Conservation (phyloP, 2,329 filamentous ascomycete species). For the Beauveria varroae region DNA sequence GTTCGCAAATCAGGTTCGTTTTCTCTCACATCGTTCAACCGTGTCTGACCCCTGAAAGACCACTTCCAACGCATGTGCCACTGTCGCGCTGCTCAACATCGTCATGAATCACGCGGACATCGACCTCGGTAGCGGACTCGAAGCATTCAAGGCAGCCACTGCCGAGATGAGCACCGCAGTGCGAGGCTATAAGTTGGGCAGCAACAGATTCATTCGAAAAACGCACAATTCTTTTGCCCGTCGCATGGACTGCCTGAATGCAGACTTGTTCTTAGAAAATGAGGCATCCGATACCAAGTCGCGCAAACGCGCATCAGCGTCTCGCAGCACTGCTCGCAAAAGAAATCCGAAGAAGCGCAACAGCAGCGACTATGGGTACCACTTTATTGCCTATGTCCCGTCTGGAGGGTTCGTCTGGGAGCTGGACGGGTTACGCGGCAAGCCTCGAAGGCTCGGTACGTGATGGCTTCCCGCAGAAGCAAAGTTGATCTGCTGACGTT, state of each 20-base stretch:
- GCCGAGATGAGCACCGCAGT: slow-evolving; percentile 59
- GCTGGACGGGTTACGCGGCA: slow-evolving; percentile 73
- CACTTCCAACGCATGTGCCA: slow-evolving; percentile 78
- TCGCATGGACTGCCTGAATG: slow-evolving; percentile 67
- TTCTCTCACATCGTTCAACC: slow-evolving; percentile 10
- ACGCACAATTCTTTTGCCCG: slow-evolving; percentile 85
- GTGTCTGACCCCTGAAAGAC: slow-evolving; percentile 42
- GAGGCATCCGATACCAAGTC: slow-evolving; percentile 36
- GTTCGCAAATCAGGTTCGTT: slow-evolving; percentile 81
- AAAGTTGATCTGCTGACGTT: background rate
- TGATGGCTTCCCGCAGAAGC: background rate
- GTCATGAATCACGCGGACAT: slow-evolving; percentile 71
- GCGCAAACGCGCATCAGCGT: slow-evolving; percentile 20
- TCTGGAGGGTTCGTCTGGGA: slow-evolving; percentile 72
- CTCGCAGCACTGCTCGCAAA: slow-evolving; percentile 24
- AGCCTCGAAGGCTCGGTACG: slow-evolving; percentile 44
- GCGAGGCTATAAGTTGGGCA: slow-evolving; percentile 67
- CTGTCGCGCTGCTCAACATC: slow-evolving; percentile 88
- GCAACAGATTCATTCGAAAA: slow-evolving; percentile 67
- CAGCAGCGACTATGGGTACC: slow-evolving; percentile 59
- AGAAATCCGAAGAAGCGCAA: slow-evolving; percentile 31
- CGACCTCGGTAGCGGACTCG: slow-evolving; percentile 62
- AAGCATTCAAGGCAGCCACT: slow-evolving; percentile 67
- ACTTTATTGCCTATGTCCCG: slow-evolving; percentile 86
- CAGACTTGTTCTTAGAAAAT: slow-evolving; percentile 58